phyloP scores from a whole-genome alignment of 164 flowering plant genomes.

The Warburgia ugandensis region DNA sequence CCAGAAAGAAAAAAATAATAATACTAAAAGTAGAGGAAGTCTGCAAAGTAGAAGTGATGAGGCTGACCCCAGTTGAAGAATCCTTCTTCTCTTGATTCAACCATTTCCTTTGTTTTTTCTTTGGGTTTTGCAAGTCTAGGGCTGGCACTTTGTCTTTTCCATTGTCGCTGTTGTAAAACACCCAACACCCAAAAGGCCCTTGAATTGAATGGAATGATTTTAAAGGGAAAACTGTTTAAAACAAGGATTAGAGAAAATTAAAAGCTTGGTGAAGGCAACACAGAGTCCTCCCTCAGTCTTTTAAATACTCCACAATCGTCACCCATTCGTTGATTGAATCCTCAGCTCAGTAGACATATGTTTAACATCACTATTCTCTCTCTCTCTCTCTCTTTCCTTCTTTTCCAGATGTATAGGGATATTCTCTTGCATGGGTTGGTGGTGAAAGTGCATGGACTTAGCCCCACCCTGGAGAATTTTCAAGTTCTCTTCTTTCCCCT shows the following conservation, averaged over 20 bases:
- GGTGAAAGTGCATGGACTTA: conserved; percentile 26
- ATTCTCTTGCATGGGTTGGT: not conserved
- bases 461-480: conserved; percentile 42
- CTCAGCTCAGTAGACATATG: not conserved
- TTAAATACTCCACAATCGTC: not conserved
- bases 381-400: not conserved
- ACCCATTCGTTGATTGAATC: conserved; percentile 19
- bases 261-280: conserved; percentile 27
- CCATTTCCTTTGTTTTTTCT: not conserved
- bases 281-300: not conserved
- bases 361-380: not conserved
- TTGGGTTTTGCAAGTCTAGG: not conserved
- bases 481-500: conserved; percentile 23
- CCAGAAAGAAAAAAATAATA: conserved; percentile 7
- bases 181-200: conserved; percentile 42
- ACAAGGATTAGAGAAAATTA: conserved; percentile 24
- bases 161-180: too few relatives aligned
- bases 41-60: conserved; percentile 25
- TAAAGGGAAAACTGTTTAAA: conserved; percentile 18
- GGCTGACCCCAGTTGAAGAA: conserved; percentile 23
- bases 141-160: conserved; percentile 55
- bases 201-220: conserved; percentile 37
- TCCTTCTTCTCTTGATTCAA: conserved; percentile 21
- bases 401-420: not conserved
- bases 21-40: conserved; percentile 18